Conservation (phyloP, 768 basidiomycete species). For the Pulveroboletus frians region DNA sequence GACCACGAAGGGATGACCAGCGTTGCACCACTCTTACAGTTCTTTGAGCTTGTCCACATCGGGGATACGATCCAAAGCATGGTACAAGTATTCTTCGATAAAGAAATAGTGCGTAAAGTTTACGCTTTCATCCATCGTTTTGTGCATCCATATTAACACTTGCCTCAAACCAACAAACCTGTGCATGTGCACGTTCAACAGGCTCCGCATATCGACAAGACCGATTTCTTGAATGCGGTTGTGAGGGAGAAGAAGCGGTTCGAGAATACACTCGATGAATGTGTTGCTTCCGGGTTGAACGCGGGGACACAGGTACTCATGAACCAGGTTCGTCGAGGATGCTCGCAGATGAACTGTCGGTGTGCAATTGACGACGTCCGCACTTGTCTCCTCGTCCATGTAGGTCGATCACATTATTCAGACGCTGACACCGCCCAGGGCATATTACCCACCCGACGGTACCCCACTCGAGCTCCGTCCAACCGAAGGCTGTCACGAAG, state of each 20-base stretch:
- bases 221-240: constrained; percentile 88
- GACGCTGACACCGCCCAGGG: constrained; percentile 74
- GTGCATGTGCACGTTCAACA: constrained; percentile 20
- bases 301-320: constrained; percentile 93
- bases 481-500: constrained; percentile 83
- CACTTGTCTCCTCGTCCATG: neutral
- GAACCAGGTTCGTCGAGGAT: constrained; percentile 63
- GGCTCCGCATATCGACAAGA: constrained; percentile 86
- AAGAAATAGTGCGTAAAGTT: constrained; percentile 67
- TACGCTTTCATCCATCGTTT: neutral
- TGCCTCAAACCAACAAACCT: neutral
- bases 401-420: constrained; percentile 92
- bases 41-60: constrained; percentile 95
- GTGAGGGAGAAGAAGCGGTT: constrained; percentile 97
- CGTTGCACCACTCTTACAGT: constrained; percentile 91
- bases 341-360: neutral
- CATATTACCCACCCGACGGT: constrained; percentile 87
- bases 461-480: constrained; percentile 75
- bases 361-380: neutral
- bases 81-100: constrained; percentile 98
- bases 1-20: constrained; percentile 77
- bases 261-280: constrained; percentile 87
- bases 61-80: constrained; percentile 97
- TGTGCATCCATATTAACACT: neutral
- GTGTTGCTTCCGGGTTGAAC: constrained; percentile 89